Evolutionary conservation across 805 yeast genomes (phyloP).

Genomic region (Ogataea thermomethanolica): DNA sequence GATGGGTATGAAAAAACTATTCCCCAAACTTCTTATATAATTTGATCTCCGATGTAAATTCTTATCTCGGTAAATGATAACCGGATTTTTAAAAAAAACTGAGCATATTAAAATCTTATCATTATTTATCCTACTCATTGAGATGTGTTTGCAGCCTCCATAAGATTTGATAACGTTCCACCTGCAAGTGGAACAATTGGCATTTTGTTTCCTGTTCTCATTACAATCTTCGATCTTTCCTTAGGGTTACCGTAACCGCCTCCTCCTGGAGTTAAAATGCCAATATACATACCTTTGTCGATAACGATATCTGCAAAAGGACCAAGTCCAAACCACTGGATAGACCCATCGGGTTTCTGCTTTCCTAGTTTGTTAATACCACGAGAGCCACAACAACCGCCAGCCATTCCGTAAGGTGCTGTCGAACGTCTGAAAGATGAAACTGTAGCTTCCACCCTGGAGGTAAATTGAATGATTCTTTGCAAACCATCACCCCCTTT

Average conservation of each 20-base stretch:
- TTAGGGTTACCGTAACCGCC: constrained; percentile 10
- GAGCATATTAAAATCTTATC: background rate
- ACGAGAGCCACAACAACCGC: constrained; percentile 49
- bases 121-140: constrained; percentile 3
- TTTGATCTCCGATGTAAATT: background rate
- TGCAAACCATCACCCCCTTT: constrained; percentile 52
- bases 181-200: constrained; percentile 21
- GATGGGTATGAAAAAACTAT: too few relatives aligned
- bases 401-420: constrained; percentile 53
- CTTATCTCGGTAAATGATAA: constrained; percentile 10
- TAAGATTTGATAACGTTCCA: constrained; percentile 19
- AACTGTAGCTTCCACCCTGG: constrained; percentile 40
- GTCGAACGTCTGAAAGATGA: constrained; percentile 50
- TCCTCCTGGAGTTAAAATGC: constrained; percentile 8
- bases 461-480: constrained; percentile 45
- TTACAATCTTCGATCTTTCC: constrained; percentile 2
- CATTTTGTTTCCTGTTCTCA: constrained; percentile 5
- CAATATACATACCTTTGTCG: constrained; percentile 8
- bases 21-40: background rate
- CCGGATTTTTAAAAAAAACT: constrained; percentile 1
- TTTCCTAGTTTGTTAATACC: constrained; percentile 35
- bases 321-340: constrained; percentile 10
- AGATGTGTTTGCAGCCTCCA: constrained; percentile 23
- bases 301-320: constrained; percentile 8
- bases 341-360: constrained; percentile 7